Base-by-base conservation (phyloP, 441 rosid genomes). In the Adansonia gregorii region DNA sequence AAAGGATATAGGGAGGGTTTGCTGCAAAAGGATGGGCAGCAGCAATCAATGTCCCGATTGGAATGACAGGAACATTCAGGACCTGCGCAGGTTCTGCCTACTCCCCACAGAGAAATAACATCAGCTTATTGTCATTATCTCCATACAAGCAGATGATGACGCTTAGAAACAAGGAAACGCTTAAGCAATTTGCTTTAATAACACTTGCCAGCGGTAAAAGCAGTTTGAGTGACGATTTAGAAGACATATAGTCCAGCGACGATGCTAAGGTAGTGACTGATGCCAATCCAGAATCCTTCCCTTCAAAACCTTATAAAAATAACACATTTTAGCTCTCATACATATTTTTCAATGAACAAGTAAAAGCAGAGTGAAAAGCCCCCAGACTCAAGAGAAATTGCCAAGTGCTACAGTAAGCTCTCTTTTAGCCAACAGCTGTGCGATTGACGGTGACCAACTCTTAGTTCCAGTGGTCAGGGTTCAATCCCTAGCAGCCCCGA, bases 211-310 rank as follows among this genome's bases (percentile, higher is more conserved):
- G 87, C 19, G 93, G 96, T 87, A 95, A 83, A 78, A 92, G 87
- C 82, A 89, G 78, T 74, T 87, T 95, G 68, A 91, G 91, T 48
- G 85, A 79, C 65, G 98, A 93, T 77, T 84, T 83, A 78, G 98
- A 95, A 78, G 93, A 78, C 55, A 89, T 77, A 82, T 92, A 93
- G 84, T 95, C 98, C 70, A 95, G 88, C n/a, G 98, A 83, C 55
- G 98, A 88, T 51, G 90, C 97, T 74, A 92, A 80, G 48, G 98
- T 92, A 67, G 83, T 84, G 63, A 91, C 81, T 61, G 92, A 87
- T 72, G 90, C 86, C 81, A 93, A 81, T 41, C 91, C 89, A 7
- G 96, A 77, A 75, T 93, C 90, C 45, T 76, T 92, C 85, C 94
- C 91, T 84, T 89, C 87, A 69, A 80, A 89, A 83, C 90, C 97